Conservation (phyloP, 192 early-diverging fungal species). For the Umbelopsis sp. region DNA sequence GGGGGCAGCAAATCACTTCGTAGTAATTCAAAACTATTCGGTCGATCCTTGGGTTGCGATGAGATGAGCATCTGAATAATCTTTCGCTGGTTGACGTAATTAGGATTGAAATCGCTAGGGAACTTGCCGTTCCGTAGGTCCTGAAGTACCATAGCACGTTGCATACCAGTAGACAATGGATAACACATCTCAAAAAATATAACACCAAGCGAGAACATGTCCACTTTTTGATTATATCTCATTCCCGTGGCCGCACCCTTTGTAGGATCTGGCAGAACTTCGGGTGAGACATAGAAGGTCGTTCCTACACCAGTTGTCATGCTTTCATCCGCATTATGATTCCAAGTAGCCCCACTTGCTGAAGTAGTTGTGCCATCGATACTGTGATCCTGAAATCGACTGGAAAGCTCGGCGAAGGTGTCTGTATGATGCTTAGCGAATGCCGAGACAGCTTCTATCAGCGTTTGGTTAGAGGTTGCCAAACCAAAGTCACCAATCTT, state of each 20-base stretch:
- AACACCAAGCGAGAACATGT: conserved; percentile 83
- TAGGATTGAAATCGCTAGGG: conserved; percentile 67
- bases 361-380: background rate
- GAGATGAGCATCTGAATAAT: conserved; percentile 75
- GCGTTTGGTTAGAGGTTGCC: conserved; percentile 55
- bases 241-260: conserved; percentile 42
- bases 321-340: conserved; percentile 52
- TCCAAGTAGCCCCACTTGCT: conserved; percentile 4
- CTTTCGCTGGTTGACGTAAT: conserved; percentile 65
- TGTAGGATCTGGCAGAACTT: conserved; percentile 61
- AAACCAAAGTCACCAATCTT: conserved; percentile 81
- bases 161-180: conserved; percentile 75
- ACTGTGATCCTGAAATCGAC: conserved; percentile 24
- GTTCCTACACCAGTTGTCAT: conserved; percentile 89
- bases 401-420: conserved; percentile 41
- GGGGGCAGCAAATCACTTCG: conserved; percentile 82
- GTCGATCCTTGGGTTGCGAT: conserved; percentile 77
- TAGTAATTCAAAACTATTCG: conserved; percentile 80
- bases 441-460: conserved; percentile 31
- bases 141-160: conserved; percentile 68
- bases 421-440: conserved; percentile 39
- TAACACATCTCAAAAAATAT: conserved; percentile 84
- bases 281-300: conserved; percentile 83
- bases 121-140: conserved; percentile 78
- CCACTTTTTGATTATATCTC: conserved; percentile 80